Evolutionary conservation across 441 rosid genomes (phyloP).

Genomic region (Erysimum cheiri): DNA sequence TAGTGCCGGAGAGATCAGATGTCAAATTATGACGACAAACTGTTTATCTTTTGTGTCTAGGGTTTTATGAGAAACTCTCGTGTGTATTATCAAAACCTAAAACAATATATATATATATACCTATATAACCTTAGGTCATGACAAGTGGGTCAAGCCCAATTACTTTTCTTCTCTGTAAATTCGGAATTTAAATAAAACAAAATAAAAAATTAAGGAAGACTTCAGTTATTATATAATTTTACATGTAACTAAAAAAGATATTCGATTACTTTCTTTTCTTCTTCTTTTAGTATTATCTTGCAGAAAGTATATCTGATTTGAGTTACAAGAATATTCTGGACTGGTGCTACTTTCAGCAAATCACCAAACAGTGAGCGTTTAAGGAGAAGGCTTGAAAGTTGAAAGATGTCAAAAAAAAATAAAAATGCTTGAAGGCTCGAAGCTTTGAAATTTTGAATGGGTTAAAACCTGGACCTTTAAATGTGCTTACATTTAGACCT

Average conservation of each 20-base stretch:
- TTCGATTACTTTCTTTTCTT: background rate
- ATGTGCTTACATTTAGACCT: background rate
- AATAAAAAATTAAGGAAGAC: background rate
- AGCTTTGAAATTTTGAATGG: background rate
- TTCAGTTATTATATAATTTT: background rate
- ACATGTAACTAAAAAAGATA: background rate
- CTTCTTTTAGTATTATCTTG: background rate
- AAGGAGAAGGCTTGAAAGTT: background rate
- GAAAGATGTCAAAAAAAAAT: background rate
- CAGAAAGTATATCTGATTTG: slow-evolving; percentile 6
- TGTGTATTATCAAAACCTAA: no score
- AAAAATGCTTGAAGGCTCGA: background rate
- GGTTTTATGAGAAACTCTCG: no score
- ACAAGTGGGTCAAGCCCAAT: no score
- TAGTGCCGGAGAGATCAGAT: no score
- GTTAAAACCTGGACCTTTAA: background rate
- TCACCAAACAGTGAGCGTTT: background rate
- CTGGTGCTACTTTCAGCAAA: background rate
- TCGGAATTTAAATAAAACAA: background rate
- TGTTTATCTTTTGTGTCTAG: no score
- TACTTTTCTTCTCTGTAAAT: background rate
- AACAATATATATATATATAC: no score
- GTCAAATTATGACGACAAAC: no score
- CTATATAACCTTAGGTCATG: no score
- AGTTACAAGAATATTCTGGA: slow-evolving; percentile 12